These are phyloP conservation scores for Gaeumannomyces tritici DNA, from an alignment of 2,329 filamentous ascomycete species.

Conservation along the genomic window DNA sequence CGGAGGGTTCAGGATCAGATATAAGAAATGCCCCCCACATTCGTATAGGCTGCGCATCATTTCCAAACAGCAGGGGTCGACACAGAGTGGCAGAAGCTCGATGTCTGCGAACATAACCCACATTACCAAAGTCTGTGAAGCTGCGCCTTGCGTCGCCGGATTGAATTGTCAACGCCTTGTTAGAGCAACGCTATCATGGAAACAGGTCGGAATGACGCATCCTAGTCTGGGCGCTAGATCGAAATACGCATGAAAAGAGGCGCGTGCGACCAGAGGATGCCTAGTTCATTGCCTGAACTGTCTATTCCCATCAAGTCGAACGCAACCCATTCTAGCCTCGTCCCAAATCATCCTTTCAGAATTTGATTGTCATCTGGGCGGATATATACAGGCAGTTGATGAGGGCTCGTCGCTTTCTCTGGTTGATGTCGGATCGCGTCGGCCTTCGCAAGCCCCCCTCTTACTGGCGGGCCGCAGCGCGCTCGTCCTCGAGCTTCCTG, in stretches of 20 bases:
- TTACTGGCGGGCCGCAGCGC: slow-evolving; percentile 24
- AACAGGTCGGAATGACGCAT: too few species aligned
- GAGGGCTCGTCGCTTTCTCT: too few species aligned
- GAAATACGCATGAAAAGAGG: too few species aligned
- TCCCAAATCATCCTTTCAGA: not conserved
- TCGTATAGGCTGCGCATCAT: not conserved
- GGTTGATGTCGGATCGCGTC: not conserved
- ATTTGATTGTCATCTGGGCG: not conserved
- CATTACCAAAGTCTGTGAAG: not conserved
- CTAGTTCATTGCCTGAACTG: not conserved
- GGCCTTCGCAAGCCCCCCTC: not conserved
- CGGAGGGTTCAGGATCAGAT: not conserved
- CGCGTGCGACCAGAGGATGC: not conserved
- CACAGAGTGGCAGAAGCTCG: not conserved
- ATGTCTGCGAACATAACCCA: not conserved
- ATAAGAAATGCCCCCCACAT: not conserved
- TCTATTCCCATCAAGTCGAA: not conserved
- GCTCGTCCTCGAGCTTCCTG: slow-evolving; percentile 47
- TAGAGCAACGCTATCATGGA: not conserved
- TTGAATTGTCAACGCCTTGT: not conserved
- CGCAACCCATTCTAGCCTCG: not conserved
- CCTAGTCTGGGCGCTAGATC: too few species aligned
- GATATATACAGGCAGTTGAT: not conserved
- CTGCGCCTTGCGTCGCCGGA: too few species aligned
- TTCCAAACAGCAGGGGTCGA: not conserved